Evolutionary conservation across 2,329 filamentous ascomycete species (phyloP).

Genomic region (Fusarium scirpi): DNA sequence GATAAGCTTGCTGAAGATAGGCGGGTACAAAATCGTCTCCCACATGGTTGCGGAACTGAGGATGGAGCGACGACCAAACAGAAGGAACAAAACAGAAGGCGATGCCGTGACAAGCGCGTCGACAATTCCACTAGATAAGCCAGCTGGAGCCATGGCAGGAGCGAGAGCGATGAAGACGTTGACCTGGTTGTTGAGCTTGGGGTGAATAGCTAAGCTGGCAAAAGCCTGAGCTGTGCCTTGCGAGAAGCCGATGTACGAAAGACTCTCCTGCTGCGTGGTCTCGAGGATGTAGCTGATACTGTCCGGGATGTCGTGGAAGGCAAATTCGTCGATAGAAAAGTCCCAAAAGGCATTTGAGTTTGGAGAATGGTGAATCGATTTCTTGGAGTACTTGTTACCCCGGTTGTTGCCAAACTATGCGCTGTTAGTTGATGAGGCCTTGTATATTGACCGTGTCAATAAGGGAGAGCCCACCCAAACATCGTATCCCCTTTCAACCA

Average conservation of each 20-base stretch:
- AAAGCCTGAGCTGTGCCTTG: constrained; percentile 98
- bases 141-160: constrained; percentile 95
- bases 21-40: constrained; percentile 95
- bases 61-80: constrained; percentile 92
- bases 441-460: not conserved
- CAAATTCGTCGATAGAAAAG: constrained; percentile 98
- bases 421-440: constrained; percentile 41
- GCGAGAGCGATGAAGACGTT: constrained; percentile 97
- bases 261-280: constrained; percentile 81
- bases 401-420: constrained; percentile 90
- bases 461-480: constrained; percentile 77
- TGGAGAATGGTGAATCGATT: constrained; percentile 81
- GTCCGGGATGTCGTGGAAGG: constrained; percentile 96
- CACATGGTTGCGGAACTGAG: constrained; percentile 95
- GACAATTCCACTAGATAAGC: constrained; percentile 88
- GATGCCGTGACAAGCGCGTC: constrained; percentile 94
- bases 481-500: constrained; percentile 93
- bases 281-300: constrained; percentile 91
- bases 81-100: constrained; percentile 89
- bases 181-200: constrained; percentile 89
- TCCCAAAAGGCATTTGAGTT: constrained; percentile 88
- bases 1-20: constrained; percentile 89
- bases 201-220: constrained; percentile 91
- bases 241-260: constrained; percentile 97
- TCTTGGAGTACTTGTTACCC: constrained; percentile 99